Evolutionary conservation across 345 rosid species (phyloP), one percentile per base, ranked within the genome.

Genomic region (Populus alba): DNA sequence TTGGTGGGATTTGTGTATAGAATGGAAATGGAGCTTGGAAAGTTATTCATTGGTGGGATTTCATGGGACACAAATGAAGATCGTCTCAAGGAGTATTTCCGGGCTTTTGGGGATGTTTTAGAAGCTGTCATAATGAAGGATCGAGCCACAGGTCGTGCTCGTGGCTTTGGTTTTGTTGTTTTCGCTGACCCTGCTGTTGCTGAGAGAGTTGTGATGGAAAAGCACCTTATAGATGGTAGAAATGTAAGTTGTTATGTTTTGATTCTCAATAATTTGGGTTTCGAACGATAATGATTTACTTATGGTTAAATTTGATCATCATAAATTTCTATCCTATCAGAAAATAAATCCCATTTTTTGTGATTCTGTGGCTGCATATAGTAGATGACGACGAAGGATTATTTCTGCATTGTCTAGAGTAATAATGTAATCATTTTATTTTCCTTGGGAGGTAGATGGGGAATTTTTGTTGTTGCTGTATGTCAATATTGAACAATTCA

Each of bases 31-130:
- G 98, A 95, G 83, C 89, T 86, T 62, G 94, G 95, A 76, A 93
- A 93, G 87, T 90, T 95, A 27, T 95, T 95, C 82, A 81, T 95
- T 45, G 98, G 98, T 81, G 98, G 98, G 81, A 91, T 95, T 78
- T 92, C 97, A 8, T 93, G 98, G 97, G 97, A 93, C 82, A 93
- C 97, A 6, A 92, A 88, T 75, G 98, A 95, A 87, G 94, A 92
- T 41, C 90, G 94, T 78, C 91, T 95, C 12, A 90, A 92, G 53
- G 91, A 92, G 70, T 95, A 95, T 86, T 95, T 95, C 75, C 91
- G 82, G 78, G 80, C 82, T 45, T 95, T 90, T 80, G 98, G 97
- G 57, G 94, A 90, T 69, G 95, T 95, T 76, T 51, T 85, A 53
- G 97, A 95, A 85, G 93, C 95, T 51, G 97, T 95, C 67, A 90